These are phyloP conservation scores for Phytophthora pistaciae DNA, from an alignment of 352 stramenopile species.

Conservation along the genomic window DNA sequence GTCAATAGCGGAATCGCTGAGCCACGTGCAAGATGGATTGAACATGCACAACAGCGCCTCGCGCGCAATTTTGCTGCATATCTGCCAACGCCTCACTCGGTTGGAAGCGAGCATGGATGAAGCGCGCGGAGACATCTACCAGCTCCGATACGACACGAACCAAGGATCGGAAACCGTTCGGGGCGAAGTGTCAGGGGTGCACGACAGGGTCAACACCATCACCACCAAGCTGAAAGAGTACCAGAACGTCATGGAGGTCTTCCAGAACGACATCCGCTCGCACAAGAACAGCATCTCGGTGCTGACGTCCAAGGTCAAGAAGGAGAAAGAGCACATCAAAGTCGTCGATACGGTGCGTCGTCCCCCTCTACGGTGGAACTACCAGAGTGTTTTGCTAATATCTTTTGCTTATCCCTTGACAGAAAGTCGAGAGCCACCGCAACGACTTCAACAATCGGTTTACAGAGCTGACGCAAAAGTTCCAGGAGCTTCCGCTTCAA, in stretches of 20 bases:
- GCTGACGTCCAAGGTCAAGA: conserved; percentile 58
- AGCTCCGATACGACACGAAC: conserved; percentile 47
- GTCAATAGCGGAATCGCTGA: conserved; percentile 40
- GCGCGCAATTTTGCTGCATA: conserved; percentile 66
- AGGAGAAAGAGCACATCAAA: conserved; percentile 68
- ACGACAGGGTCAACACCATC: conserved; percentile 55
- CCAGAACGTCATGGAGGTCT: conserved; percentile 63
- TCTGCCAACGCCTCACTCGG: conserved; percentile 65
- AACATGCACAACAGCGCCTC: conserved; percentile 59
- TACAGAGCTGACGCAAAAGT: conserved; percentile 66
- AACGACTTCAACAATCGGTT: conserved; percentile 73
- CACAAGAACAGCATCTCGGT: conserved; percentile 56
- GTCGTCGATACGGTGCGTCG: conserved; percentile 56
- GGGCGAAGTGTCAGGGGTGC: conserved; percentile 54
- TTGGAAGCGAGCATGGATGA: conserved; percentile 56
- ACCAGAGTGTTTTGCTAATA: neutral
- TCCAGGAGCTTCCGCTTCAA: conserved; percentile 65
- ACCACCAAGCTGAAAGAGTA: conserved; percentile 68
- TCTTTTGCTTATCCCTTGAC: neutral
- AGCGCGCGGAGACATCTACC: conserved; percentile 53
- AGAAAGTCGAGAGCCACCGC: conserved; percentile 80
- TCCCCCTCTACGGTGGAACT: too few relatives aligned
- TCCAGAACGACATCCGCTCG: conserved; percentile 72
- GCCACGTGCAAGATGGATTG: conserved; percentile 62
- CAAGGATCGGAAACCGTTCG: conserved; percentile 55